Percentiles rank a stretch among this genome's conserved stretches.
phyloP scores from a whole-genome alignment of 1,139 yeast species.

The Kurtzmaniella quercitrusa region DNA sequence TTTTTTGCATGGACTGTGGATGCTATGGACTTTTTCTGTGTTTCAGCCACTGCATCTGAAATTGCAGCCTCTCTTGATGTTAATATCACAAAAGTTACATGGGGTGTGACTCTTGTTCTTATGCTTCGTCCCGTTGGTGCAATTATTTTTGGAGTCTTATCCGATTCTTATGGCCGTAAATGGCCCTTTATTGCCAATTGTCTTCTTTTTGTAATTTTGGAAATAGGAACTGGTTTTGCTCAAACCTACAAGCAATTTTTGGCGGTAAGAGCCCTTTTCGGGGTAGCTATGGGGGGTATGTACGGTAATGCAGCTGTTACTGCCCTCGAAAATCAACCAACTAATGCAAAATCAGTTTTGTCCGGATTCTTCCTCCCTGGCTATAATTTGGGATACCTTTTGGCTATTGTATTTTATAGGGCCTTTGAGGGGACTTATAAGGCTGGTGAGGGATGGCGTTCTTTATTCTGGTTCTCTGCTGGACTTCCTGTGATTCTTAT shows the following conservation, averaged over 20 bases:
- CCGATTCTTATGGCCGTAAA: conserved; percentile 70
- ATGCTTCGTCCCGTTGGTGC: conserved; percentile 84
- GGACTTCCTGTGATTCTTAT: conserved; percentile 61
- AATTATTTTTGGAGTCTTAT: conserved; percentile 58
- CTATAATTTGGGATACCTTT: conserved; percentile 63
- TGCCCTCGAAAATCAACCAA: conserved; percentile 63
- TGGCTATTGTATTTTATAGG: conserved; percentile 61
- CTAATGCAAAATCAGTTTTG: conserved; percentile 54
- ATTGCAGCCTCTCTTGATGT: conserved; percentile 53
- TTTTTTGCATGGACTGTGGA: conserved; percentile 77
- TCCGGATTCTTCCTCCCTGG: conserved; percentile 71
- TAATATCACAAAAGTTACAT: conserved; percentile 53
- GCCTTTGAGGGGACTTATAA: conserved; percentile 47
- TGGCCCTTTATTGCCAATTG: conserved; percentile 62
- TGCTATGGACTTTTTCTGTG: conserved; percentile 73
- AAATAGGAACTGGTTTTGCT: conserved; percentile 71
- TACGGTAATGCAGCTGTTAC: conserved; percentile 67
- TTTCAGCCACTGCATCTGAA: conserved; percentile 53
- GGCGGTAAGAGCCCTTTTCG: conserved; percentile 66
- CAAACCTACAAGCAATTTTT: conserved; percentile 59
- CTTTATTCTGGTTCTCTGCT: conserved; percentile 77
- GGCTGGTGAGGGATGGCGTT: conserved; percentile 60
- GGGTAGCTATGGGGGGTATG: conserved; percentile 67
- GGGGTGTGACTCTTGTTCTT: conserved; percentile 78
- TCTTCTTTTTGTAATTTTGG: conserved; percentile 50